Base-by-base conservation (phyloP, 75 land plant species). In the Adiantum capillusveneris region DNA sequence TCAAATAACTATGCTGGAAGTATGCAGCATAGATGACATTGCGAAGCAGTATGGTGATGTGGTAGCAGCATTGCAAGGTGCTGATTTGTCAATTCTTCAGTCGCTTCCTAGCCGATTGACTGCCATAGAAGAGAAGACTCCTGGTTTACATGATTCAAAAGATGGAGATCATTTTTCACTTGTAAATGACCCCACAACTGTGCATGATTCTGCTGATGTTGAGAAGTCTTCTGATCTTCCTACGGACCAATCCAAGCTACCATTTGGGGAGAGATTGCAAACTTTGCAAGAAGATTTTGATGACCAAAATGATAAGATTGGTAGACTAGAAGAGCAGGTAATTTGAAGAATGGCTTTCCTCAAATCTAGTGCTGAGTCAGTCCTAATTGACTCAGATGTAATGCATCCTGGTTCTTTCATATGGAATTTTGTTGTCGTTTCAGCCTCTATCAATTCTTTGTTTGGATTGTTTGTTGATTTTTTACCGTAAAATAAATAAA, bases 101-200 rank as follows among this genome's bases (percentile, higher is more conserved):
- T 46, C 49, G 5, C 49, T 46, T 46, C 49, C 49, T n/a, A n/a
- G 21, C 21, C 49, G 49, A 20, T 20, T 46, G 21, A 7, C 49
- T 7, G 49, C 49, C 3, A 46, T 46, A 46, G 49, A 46, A 46
- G 49, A 46, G 14, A 46, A 46, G 21, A 46, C 49, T 46, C 49
- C 49, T 46, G 49, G 49, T 20, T 20, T 46, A 46, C 3, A 17
- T 5, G 49, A 17, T 7, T 6, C 49, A 17, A 46, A 14, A 5
- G 49, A 46, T 46, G n/a, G 49, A 14, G 49, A 46, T 46, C 49
- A 17, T n/a, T 20, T n/a, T n/a, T 5, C 49, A n/a, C 12, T 6
- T 46, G 49, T 14, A 7, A 6, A 34, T 34, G 37, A 34, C 3
- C 37, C 37, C 9, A 34, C 37, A 9, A 9, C 9, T 34, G 37